These are phyloP conservation scores for Fusarium tricinctum DNA, from an alignment of 2,329 filamentous ascomycete species.

Conservation along the genomic window DNA sequence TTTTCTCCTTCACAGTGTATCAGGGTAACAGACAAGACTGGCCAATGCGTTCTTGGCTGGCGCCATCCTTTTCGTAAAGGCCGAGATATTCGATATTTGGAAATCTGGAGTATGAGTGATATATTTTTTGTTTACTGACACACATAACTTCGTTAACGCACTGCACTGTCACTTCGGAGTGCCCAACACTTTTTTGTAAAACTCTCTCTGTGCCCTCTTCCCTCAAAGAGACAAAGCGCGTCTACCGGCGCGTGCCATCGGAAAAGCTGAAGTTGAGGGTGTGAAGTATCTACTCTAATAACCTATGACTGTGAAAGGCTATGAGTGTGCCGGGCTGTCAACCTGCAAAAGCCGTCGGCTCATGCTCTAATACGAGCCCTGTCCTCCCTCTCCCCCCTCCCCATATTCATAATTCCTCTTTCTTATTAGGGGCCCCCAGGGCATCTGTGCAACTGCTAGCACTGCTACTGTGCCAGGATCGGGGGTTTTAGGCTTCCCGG, in stretches of 20 bases:
- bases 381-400: conserved; percentile 3
- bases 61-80: conserved; percentile 34
- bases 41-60: conserved; percentile 17
- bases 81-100: background rate
- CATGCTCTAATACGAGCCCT: conserved; percentile 46
- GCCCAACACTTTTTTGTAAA: conserved; percentile 23
- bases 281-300: conserved; percentile 3
- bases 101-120: too few relatives aligned
- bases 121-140: too few relatives aligned
- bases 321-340: conserved; percentile 27
- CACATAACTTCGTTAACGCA: too few relatives aligned
- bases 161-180: background rate
- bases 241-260: conserved; percentile 40
- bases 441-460: conserved; percentile 12
- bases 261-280: conserved; percentile 29
- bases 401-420: conserved; percentile 10
- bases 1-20: conserved; percentile 1
- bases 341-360: conserved; percentile 44
- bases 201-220: conserved; percentile 25
- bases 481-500: conserved; percentile 12
- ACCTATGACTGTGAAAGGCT: background rate
- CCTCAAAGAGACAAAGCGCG: conserved; percentile 31
- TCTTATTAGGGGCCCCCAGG: conserved; percentile 21
- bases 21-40: conserved; percentile 1
- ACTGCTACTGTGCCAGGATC: conserved; percentile 14